Base-by-base conservation (phyloP, 2,329 filamentous ascomycete genomes). In the Botrytis byssoidea region DNA sequence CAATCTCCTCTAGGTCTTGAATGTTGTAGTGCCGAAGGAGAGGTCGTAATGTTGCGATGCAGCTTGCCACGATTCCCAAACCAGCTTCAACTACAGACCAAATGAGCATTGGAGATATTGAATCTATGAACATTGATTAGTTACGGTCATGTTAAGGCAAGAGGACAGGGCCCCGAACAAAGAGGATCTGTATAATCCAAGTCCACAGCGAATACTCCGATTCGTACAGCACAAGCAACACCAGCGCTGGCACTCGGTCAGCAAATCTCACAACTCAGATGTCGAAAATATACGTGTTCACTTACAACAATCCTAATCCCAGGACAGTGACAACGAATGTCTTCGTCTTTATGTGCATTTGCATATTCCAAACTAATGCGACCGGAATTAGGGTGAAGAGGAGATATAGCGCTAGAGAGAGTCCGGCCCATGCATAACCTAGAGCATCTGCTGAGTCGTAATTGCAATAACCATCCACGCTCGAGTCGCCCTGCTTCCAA, bases 291-390 rank as follows among this genome's bases (percentile, higher is more conserved):
- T 25, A 7, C 46, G 46, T 25, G 46, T 6, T 22, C 9, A 70
- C 71, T 57, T 35, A 73, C 72, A 73, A 46, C 37, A 73, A n/a
- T 40, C 72, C 72, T 18, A 73, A n/a, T 25, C 72, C 67, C 22
- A 73, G 37, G 18, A 71, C 66, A 10, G 46, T 22, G 44, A 71
- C 48, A 20, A 73, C 67, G 5, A 71, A 71, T 1, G 42, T 29
- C 67, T 73, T 73, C 14, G 60, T 71, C 20, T 65, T 70, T 29
- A 64, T 42, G 22, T 71, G 51, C 72, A 73, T 73, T 48, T 73
- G 66, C 66, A 73, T 69, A 44, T 71, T 32, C 72, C 72, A 73
- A 63, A 73, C 66, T 20, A 73, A 40, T 25, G 63, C 42, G 32
- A 71, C 68, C 3, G 72, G 72, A 44, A 71, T 57, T 3, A 73